Evolutionary conservation across 257 asterid species (phyloP).

Genomic region (Nicotiana tomentosiformis): DNA sequence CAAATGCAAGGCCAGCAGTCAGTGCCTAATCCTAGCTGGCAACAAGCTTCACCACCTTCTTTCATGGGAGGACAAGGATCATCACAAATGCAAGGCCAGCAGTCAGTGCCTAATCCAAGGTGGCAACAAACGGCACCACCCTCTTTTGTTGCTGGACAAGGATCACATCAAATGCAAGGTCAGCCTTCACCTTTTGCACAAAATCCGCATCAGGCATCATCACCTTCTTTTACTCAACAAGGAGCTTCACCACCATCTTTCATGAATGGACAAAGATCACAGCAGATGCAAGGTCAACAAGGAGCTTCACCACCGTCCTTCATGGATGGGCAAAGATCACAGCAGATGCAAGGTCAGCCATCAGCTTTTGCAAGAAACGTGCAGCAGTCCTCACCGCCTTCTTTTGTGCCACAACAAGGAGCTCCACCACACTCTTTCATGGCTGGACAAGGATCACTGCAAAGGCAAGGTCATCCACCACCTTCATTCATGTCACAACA

Average conservation of each 20-base stretch:
- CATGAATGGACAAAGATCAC: background rate
- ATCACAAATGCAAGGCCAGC: background rate
- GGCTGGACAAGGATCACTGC: conserved; percentile 10
- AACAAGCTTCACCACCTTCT: conserved; percentile 1
- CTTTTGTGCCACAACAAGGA: background rate
- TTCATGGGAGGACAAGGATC: background rate
- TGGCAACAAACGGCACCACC: background rate
- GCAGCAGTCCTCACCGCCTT: background rate
- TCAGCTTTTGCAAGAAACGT: conserved; percentile 7
- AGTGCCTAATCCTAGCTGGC: background rate
- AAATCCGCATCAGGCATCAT: background rate
- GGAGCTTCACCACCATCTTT: background rate
- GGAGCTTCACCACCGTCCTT: no score
- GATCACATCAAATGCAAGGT: conserved; percentile 1
- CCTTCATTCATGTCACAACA: background rate
- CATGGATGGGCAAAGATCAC: background rate
- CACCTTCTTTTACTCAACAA: background rate
- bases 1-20: conserved; percentile 32
- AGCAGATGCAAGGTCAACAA: background rate
- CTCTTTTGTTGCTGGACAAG: background rate
- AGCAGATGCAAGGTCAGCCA: background rate
- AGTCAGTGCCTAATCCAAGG: background rate
- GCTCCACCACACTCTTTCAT: background rate
- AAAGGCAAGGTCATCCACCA: conserved; percentile 2
- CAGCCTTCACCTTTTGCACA: background rate